phyloP scores from a whole-genome alignment of 2,329 filamentous ascomycete species.

The Laburnicola sp. region DNA sequence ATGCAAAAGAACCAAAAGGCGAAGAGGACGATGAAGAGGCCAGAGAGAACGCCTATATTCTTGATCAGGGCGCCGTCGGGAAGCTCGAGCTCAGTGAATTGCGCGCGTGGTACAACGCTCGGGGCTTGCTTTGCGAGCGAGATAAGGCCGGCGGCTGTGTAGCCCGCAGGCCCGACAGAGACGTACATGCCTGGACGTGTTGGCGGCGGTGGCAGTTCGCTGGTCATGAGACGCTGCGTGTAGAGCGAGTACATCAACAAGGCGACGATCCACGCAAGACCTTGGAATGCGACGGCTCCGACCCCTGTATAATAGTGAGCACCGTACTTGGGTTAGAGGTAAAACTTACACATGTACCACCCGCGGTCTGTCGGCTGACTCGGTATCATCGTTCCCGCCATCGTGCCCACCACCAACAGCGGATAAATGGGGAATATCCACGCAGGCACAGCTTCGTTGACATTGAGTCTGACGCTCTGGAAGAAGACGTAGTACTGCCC shows the following conservation, averaged over 20 bases:
- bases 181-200: slow-evolving; percentile 57
- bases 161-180: slow-evolving; percentile 50
- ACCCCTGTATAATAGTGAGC: slow-evolving; percentile 27
- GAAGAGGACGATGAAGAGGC: slow-evolving; percentile 54
- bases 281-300: slow-evolving; percentile 68
- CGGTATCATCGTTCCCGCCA: slow-evolving; percentile 43
- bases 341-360: slow-evolving; percentile 56
- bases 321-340: neutral
- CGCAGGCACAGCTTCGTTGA: slow-evolving; percentile 47
- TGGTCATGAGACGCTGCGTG: slow-evolving; percentile 68
- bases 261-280: slow-evolving; percentile 67
- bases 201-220: slow-evolving; percentile 52
- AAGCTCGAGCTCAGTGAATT: slow-evolving; percentile 34
- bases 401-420: slow-evolving; percentile 44
- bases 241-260: slow-evolving; percentile 73
- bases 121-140: slow-evolving; percentile 50
- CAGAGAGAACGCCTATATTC: slow-evolving; percentile 49
- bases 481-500: slow-evolving; percentile 55
- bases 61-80: slow-evolving; percentile 45
- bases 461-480: slow-evolving; percentile 41
- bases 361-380: slow-evolving; percentile 35
- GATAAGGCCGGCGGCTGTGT: slow-evolving; percentile 47
- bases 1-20: slow-evolving; percentile 57
- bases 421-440: slow-evolving; percentile 46
- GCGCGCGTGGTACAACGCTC: slow-evolving; percentile 38